phyloP scores from a whole-genome alignment of 2,329 filamentous ascomycete species.

The Conoideocrella luteorostrata region DNA sequence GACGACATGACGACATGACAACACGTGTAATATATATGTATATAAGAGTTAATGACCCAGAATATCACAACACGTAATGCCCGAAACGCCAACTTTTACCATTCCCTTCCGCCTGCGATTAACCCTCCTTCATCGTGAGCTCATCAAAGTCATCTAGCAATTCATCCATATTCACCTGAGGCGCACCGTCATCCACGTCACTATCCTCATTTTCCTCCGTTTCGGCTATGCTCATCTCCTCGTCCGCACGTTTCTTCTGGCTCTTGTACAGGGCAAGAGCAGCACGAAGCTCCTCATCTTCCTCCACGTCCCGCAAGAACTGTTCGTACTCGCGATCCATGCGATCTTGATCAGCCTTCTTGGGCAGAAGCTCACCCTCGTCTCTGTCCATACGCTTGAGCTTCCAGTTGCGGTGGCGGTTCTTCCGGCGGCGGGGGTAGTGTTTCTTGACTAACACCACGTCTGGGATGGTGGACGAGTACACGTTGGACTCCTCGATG shows the following conservation, averaged over 20 bases:
- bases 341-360: constrained; percentile 80
- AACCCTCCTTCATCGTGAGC: constrained; percentile 42
- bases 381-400: constrained; percentile 90
- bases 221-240: constrained; percentile 63
- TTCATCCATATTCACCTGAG: constrained; percentile 71
- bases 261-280: constrained; percentile 84
- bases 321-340: constrained; percentile 93
- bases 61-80: neutral
- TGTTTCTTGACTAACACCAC: constrained; percentile 96
- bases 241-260: constrained; percentile 44
- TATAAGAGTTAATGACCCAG: too few species aligned
- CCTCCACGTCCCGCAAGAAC: constrained; percentile 95
- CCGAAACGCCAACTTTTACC: neutral
- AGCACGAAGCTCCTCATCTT: constrained; percentile 80
- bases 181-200: constrained; percentile 58
- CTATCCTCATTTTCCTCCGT: constrained; percentile 53
- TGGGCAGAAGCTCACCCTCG: constrained; percentile 77
- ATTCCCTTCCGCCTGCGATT: neutral
- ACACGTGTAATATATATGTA: too few species aligned
- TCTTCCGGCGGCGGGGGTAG: constrained; percentile 80
- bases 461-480: constrained; percentile 76
- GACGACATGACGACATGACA: too few species aligned
- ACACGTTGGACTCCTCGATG: constrained; percentile 70
- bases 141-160: constrained; percentile 91
- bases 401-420: constrained; percentile 79